These are phyloP conservation scores for Lasiodiplodia hormozganensis DNA, from an alignment of 2,329 filamentous ascomycete species.

Conservation along the genomic window DNA sequence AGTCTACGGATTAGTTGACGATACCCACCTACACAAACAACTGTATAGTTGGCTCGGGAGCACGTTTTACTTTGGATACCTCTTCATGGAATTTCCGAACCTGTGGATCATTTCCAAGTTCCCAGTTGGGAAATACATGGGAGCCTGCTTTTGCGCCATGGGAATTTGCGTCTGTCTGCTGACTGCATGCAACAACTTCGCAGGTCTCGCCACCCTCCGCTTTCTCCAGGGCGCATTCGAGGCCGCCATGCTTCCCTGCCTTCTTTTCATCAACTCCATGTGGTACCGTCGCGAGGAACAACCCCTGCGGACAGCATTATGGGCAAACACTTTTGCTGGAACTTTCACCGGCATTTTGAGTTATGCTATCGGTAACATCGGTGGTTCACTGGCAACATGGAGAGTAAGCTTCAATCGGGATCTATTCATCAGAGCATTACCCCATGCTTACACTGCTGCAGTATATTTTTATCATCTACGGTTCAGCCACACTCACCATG, in stretches of 20 bases:
- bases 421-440: accelerated
- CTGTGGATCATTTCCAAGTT: background rate
- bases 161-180: background rate
- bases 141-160: background rate
- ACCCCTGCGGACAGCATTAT: background rate
- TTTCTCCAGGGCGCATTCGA: background rate
- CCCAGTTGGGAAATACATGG: background rate
- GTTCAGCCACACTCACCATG: background rate
- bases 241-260: background rate
- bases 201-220: background rate
- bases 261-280: background rate
- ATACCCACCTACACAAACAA: background rate
- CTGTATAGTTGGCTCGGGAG: background rate
- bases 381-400: background rate
- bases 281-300: background rate
- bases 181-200: background rate
- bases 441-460: background rate
- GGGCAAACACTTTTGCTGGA: background rate
- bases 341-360: background rate
- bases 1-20: background rate
- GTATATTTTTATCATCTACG: background rate
- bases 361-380: background rate
- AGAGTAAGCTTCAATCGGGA: background rate
- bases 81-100: background rate
- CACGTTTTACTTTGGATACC: background rate